A percentile compares a stretch with the other conserved stretches of the same genome.
These are phyloP conservation scores for Conticribra guillardii DNA, from an alignment of 108 stramenopile species.

Conservation along the genomic window DNA sequence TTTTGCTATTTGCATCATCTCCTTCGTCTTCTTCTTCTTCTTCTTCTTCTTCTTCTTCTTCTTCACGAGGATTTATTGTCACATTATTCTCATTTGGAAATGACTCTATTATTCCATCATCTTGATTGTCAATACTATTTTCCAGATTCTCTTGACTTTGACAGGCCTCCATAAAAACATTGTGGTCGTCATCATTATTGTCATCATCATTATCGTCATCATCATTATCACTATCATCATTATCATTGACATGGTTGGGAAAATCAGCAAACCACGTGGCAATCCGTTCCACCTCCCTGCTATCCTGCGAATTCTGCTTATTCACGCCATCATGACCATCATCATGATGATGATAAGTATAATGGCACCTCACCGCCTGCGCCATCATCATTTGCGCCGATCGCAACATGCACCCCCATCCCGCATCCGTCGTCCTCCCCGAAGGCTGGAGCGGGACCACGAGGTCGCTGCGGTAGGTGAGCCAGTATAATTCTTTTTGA, in stretches of 20 bases:
- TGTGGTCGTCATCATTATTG: too few relatives aligned
- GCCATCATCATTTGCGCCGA: slow-evolving; percentile 96
- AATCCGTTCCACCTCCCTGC: slow-evolving; percentile 30
- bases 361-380: slow-evolving; percentile 81
- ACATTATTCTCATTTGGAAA: too few relatives aligned
- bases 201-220: too few relatives aligned
- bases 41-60: too few relatives aligned
- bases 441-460: slow-evolving; percentile 7
- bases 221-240: background rate
- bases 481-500: slow-evolving; percentile 17
- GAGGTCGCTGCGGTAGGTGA: slow-evolving; percentile 17
- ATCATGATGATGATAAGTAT: slow-evolving; percentile 17
- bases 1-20: too few relatives aligned
- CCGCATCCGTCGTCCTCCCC: slow-evolving; percentile 86
- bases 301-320: slow-evolving; percentile 7
- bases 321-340: slow-evolving; percentile 2
- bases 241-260: slow-evolving; percentile 41
- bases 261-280: slow-evolving; percentile 86
- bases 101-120: too few relatives aligned
- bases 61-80: too few relatives aligned
- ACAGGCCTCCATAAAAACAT: too few relatives aligned
- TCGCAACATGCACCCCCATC: slow-evolving; percentile 99
- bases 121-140: too few relatives aligned
- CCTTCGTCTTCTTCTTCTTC: too few relatives aligned
- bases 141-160: too few relatives aligned